Conservation (phyloP, 208 protist species). For the Crithidia fasciculata region DNA sequence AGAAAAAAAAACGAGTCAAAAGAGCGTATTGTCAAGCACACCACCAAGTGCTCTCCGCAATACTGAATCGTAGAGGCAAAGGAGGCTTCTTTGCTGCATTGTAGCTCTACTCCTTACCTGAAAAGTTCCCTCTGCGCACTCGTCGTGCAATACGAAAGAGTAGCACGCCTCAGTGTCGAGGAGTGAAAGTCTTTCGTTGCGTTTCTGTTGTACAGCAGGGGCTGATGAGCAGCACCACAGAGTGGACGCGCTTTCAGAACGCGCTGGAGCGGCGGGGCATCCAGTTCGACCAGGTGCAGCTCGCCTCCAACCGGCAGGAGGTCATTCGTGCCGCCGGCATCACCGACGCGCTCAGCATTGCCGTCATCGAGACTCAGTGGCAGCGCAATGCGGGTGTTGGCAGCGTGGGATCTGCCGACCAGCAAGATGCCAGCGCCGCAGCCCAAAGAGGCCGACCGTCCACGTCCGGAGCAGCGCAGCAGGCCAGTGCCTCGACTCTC, state of each 20-base stretch:
- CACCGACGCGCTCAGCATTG: conserved; percentile 76
- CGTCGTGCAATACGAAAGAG: no score
- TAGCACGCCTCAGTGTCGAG: no score
- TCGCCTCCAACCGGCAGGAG: conserved; percentile 62
- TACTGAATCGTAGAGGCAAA: no score
- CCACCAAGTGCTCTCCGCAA: no score
- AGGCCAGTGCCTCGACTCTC: background rate
- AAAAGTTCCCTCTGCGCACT: no score
- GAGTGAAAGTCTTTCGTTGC: no score
- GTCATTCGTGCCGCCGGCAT: conserved; percentile 79
- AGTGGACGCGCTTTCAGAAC: conserved; percentile 73
- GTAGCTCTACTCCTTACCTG: no score
- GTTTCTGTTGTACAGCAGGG: no score
- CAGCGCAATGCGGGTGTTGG: conserved; percentile 20
- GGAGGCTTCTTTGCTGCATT: no score
- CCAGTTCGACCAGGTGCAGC: conserved; percentile 77
- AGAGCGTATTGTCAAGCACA: no score
- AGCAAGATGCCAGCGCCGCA: background rate
- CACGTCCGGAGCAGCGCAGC: background rate
- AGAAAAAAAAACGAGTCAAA: no score
- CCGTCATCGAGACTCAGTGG: conserved; percentile 89
- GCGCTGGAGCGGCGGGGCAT: conserved; percentile 69
- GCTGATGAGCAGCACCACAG: conserved; percentile 22
- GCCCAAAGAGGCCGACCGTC: background rate
- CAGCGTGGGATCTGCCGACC: background rate